Evolutionary conservation across 2,329 filamentous ascomycete genomes (phyloP).

Genomic region (Phaeosphaeriaceae sp.): DNA sequence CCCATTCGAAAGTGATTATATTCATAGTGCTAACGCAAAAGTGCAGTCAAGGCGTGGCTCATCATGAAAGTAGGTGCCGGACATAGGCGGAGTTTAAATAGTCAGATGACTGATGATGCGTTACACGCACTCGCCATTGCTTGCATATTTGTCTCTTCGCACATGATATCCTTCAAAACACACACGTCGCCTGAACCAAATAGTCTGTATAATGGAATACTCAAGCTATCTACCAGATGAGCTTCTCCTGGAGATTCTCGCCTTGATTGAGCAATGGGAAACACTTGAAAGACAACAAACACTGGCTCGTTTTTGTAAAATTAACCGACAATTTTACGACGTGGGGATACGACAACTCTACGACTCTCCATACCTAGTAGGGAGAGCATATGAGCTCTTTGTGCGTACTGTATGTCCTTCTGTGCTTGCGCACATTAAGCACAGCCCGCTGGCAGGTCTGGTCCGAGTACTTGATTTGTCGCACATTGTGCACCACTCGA

Average conservation of each 20-base stretch:
- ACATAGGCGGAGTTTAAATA: neutral
- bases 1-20: no score
- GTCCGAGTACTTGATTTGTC: conserved; percentile 62
- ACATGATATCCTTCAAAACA: neutral
- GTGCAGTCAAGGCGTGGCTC: no score
- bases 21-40: no score
- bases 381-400: conserved; percentile 61
- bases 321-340: conserved; percentile 61
- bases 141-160: neutral
- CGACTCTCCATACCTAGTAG: conserved; percentile 57
- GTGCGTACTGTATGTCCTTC: conserved; percentile 61
- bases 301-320: conserved; percentile 59
- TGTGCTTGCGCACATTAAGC: conserved; percentile 56
- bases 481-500: conserved; percentile 64
- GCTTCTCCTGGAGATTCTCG: conserved; percentile 59
- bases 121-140: conserved; percentile 1
- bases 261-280: conserved; percentile 46
- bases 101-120: conserved; percentile 1
- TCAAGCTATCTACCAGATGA: conserved; percentile 60
- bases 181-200: neutral
- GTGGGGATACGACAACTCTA: conserved; percentile 61
- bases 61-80: neutral
- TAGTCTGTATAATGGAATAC: conserved; percentile 6
- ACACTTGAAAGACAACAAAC: conserved; percentile 50
- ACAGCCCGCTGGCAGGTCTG: conserved; percentile 56